Percentiles rank a stretch among this genome's conserved stretches.
These are phyloP conservation scores for Baorangia bicolor DNA, from an alignment of 768 basidiomycete genomes.

Conservation along the genomic window DNA sequence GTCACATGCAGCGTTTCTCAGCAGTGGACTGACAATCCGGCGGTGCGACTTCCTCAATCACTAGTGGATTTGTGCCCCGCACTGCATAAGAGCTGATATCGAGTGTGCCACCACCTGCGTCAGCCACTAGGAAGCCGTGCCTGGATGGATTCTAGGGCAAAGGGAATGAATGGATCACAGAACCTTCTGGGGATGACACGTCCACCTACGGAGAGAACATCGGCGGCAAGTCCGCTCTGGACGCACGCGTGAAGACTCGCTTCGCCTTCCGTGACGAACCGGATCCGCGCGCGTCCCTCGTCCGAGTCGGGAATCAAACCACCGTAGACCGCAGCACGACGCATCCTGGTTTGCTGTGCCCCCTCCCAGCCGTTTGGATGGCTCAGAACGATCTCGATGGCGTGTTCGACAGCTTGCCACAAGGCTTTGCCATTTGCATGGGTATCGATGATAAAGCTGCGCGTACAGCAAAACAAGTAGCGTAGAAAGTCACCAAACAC, in stretches of 20 bases:
- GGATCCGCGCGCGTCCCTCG: conserved; percentile 67
- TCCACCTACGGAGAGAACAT: conserved; percentile 64
- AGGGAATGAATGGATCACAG: conserved; percentile 4
- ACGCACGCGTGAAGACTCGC: conserved; percentile 82
- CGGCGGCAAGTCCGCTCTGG: conserved; percentile 71
- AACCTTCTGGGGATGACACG: background rate
- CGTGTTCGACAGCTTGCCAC: conserved; percentile 68
- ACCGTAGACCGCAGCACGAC: conserved; percentile 68
- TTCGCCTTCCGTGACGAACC: conserved; percentile 83
- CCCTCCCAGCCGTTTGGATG: conserved; percentile 86
- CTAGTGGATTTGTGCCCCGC: conserved; percentile 62
- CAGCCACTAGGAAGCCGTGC: conserved; percentile 76
- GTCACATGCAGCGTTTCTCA: background rate
- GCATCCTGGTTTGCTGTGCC: conserved; percentile 74
- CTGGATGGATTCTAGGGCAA: conserved; percentile 60
- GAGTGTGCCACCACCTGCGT: conserved; percentile 79
- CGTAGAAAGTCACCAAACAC: conserved; percentile 79
- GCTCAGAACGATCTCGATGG: conserved; percentile 72
- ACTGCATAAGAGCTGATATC: conserved; percentile 82
- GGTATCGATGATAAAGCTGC: conserved; percentile 76
- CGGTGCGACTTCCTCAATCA: conserved; percentile 81
- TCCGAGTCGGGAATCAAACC: conserved; percentile 74
- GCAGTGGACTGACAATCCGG: conserved; percentile 61
- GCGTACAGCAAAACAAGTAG: conserved; percentile 73
- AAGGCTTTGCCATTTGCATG: conserved; percentile 71